Percentiles rank a stretch among this genome's conserved stretches.
These are phyloP conservation scores for Mrakia blollopis DNA, from an alignment of 768 basidiomycete genomes.

Conservation along the genomic window DNA sequence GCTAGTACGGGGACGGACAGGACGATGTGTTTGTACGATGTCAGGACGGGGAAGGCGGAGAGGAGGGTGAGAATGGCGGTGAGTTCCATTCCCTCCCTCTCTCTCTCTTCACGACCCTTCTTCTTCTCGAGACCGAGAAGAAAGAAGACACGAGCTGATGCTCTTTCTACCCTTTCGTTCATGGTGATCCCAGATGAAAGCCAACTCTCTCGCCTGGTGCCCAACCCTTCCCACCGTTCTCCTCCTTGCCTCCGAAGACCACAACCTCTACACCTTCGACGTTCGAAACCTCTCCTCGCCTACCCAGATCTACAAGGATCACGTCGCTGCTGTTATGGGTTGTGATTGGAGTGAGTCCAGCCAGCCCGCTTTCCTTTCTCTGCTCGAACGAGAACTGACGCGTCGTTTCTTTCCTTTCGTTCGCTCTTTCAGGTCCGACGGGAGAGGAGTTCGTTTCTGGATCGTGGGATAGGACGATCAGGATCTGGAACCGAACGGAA, in stretches of 20 bases:
- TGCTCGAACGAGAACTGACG: not conserved
- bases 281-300: conserved; percentile 75
- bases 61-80: conserved; percentile 85
- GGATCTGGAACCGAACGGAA: conserved; percentile 84
- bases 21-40: conserved; percentile 92
- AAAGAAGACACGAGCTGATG: not conserved
- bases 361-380: conserved; percentile 18
- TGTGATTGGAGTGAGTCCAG: conserved; percentile 73
- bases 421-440: conserved; percentile 55
- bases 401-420: not conserved
- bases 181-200: conserved; percentile 59
- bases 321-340: conserved; percentile 92
- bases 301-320: conserved; percentile 91
- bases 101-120: not conserved
- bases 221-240: conserved; percentile 89
- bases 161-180: conserved; percentile 10
- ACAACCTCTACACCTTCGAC: conserved; percentile 97
- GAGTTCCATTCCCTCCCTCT: conserved; percentile 32
- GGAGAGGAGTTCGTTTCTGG: conserved; percentile 94
- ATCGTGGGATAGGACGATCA: conserved; percentile 89
- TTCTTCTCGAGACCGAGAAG: not conserved
- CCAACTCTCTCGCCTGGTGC: conserved; percentile 89
- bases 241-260: conserved; percentile 95
- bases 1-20: conserved; percentile 91
- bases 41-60: conserved; percentile 94